These are phyloP conservation scores for Fusarium keratoplasticum DNA, from an alignment of 2,329 filamentous ascomycete species.

Conservation along the genomic window DNA sequence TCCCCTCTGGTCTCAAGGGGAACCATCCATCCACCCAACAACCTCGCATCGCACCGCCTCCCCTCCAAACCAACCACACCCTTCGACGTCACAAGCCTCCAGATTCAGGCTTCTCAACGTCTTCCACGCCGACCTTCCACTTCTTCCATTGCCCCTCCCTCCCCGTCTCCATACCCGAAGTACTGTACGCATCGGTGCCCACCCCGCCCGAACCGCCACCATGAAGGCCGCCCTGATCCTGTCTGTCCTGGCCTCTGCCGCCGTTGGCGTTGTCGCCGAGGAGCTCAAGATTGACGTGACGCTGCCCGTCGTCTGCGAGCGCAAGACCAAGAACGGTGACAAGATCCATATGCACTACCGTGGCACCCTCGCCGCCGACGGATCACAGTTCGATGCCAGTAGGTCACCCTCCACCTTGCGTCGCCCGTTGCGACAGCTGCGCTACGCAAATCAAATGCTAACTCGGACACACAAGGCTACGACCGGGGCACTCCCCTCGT, in stretches of 20 bases:
- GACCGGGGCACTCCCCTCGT: conserved; percentile 79
- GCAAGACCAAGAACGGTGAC: conserved; percentile 82
- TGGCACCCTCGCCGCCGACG: conserved; percentile 80
- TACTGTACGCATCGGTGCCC: conserved; percentile 5
- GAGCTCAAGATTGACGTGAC: conserved; percentile 83
- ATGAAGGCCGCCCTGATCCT: conserved; percentile 65
- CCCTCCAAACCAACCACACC: conserved; percentile 32
- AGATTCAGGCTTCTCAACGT: conserved; percentile 27
- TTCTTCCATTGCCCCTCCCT: conserved; percentile 5
- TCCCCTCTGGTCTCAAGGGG: conserved; percentile 1
- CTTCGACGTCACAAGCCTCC: conserved; percentile 39
- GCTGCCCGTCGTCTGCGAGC: conserved; percentile 79
- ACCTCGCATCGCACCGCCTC: conserved; percentile 31
- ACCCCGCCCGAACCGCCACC: conserved; percentile 41
- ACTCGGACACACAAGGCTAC: conserved; percentile 63
- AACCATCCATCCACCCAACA: conserved; percentile 25
- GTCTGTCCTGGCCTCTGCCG: conserved; percentile 63
- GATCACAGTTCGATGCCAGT: conserved; percentile 85
- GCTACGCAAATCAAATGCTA: conserved; percentile 12
- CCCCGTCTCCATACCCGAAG: conserved; percentile 1
- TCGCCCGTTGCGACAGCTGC: conserved; percentile 1
- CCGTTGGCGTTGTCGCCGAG: conserved; percentile 63
- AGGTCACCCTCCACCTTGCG: conserved; percentile 44
- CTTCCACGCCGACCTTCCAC: conserved; percentile 16
- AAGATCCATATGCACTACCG: conserved; percentile 88